These are phyloP conservation scores for Coriolopsis trogii DNA, from an alignment of 1,284 basidiomycete genomes.

Conservation along the genomic window DNA sequence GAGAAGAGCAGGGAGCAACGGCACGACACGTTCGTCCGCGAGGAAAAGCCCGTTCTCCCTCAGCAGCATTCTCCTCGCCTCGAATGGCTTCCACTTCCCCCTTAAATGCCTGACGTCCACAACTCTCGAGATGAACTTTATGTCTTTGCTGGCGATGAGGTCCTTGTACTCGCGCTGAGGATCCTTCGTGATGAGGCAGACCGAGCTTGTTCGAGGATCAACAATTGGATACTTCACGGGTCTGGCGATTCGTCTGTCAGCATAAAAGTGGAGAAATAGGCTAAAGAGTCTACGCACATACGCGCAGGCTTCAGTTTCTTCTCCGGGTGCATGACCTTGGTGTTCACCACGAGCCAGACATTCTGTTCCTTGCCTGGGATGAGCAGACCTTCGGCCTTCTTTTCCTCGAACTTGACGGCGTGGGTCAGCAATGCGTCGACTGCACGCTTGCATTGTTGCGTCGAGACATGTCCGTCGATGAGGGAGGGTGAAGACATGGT, in stretches of 20 bases:
- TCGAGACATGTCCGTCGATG: slow-evolving; percentile 71
- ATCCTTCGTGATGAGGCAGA: slow-evolving; percentile 95
- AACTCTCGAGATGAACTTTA: slow-evolving; percentile 92
- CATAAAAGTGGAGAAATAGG: not conserved
- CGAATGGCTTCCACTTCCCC: slow-evolving; percentile 93
- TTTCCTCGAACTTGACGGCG: slow-evolving; percentile 61
- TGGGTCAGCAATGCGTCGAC: slow-evolving; percentile 77
- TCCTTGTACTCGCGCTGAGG: slow-evolving; percentile 97
- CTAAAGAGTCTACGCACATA: slow-evolving; percentile 63
- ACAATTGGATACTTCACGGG: slow-evolving; percentile 82
- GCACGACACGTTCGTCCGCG: slow-evolving; percentile 89
- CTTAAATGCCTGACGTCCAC: slow-evolving; percentile 89
- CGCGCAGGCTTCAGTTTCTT: slow-evolving; percentile 81
- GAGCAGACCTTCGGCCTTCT: slow-evolving; percentile 77
- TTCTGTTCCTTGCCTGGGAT: slow-evolving; percentile 78
- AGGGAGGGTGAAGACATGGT: slow-evolving; percentile 44
- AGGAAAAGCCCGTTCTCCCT: slow-evolving; percentile 93
- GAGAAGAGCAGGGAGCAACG: slow-evolving; percentile 85
- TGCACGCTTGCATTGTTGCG: slow-evolving; percentile 77
- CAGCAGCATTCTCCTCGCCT: slow-evolving; percentile 83
- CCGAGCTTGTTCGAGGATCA: slow-evolving; percentile 75
- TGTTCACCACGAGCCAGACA: slow-evolving; percentile 85
- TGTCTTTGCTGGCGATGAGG: slow-evolving; percentile 73
- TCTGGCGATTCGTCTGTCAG: slow-evolving; percentile 39
- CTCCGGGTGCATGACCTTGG: slow-evolving; percentile 79